These are phyloP conservation scores for Microsporum ferrugineum DNA, from an alignment of 2,329 filamentous ascomycete genomes.

Conservation along the genomic window DNA sequence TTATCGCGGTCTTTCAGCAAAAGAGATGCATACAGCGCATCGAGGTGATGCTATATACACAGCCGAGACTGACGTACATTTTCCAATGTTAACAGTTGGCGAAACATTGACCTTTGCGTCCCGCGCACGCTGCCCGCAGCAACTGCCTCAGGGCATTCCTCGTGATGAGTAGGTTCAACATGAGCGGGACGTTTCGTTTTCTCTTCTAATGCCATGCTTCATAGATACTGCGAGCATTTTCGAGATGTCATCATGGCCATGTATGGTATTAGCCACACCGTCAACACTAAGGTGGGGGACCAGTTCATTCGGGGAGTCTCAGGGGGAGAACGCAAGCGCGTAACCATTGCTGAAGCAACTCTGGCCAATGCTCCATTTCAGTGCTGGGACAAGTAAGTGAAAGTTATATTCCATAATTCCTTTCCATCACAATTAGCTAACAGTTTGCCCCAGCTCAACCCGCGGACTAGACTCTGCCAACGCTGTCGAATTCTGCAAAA, in stretches of 20 bases:
- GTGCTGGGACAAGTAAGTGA: slow-evolving; percentile 56
- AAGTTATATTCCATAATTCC: background rate
- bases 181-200: slow-evolving; percentile 49
- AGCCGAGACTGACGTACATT: slow-evolving; percentile 73
- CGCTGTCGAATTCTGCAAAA: slow-evolving; percentile 60
- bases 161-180: slow-evolving; percentile 15
- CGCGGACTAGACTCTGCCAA: slow-evolving; percentile 62
- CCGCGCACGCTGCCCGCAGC: slow-evolving; percentile 71
- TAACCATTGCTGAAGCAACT: slow-evolving; percentile 69
- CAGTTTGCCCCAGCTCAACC: slow-evolving; percentile 38
- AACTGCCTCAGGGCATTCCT: slow-evolving; percentile 46
- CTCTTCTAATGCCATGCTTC: background rate
- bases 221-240: slow-evolving; percentile 42
- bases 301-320: slow-evolving; percentile 61
- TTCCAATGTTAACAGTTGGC: slow-evolving; percentile 72
- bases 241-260: slow-evolving; percentile 54
- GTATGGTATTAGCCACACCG: slow-evolving; percentile 51
- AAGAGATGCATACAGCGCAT: slow-evolving; percentile 43
- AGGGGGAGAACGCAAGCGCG: slow-evolving; percentile 64
- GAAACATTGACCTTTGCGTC: slow-evolving; percentile 78
- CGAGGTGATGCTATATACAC: slow-evolving; percentile 71
- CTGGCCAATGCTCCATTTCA: slow-evolving; percentile 54
- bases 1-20: slow-evolving; percentile 55
- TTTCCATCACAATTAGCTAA: background rate
- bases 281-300: slow-evolving; percentile 63